Conservation (phyloP, 306 rosid genomes). For the Inga oerstediana region DNA sequence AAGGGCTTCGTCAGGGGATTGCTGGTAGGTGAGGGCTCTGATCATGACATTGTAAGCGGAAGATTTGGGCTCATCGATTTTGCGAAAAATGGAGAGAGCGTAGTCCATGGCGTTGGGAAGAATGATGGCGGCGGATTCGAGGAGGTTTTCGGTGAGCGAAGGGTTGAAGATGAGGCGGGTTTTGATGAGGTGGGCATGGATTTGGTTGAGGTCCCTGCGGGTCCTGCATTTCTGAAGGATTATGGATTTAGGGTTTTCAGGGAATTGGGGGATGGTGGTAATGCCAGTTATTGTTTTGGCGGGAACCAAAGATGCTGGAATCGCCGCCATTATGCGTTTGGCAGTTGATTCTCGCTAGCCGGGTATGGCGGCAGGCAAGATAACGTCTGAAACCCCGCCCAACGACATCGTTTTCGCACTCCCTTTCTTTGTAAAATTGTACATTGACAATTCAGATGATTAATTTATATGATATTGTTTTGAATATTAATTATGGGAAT, state of each 20-base stretch:
- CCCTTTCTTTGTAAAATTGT: background rate
- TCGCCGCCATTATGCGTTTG: slow-evolving; percentile 26
- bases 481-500: no score
- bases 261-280: slow-evolving; percentile 43
- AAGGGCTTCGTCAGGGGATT: slow-evolving; percentile 46
- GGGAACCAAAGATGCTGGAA: slow-evolving; percentile 32
- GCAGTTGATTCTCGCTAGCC: background rate
- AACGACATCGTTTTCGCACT: background rate
- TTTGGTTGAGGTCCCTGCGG: slow-evolving; percentile 52
- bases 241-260: slow-evolving; percentile 56
- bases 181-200: slow-evolving; percentile 70
- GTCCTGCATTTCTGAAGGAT: slow-evolving; percentile 56
- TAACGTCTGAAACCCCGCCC: background rate
- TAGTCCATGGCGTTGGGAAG: slow-evolving; percentile 55
- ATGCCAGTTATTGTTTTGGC: slow-evolving; percentile 34
- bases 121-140: slow-evolving; percentile 60
- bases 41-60: slow-evolving; percentile 58
- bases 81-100: slow-evolving; percentile 54
- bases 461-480: no score
- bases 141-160: slow-evolving; percentile 47
- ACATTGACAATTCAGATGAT: background rate
- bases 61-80: slow-evolving; percentile 37
- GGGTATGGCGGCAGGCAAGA: background rate
- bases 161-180: slow-evolving; percentile 60
- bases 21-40: slow-evolving; percentile 48